These are phyloP conservation scores for Sisymbrium altissimum DNA, from an alignment of 345 rosid species.

Conservation along the genomic window DNA sequence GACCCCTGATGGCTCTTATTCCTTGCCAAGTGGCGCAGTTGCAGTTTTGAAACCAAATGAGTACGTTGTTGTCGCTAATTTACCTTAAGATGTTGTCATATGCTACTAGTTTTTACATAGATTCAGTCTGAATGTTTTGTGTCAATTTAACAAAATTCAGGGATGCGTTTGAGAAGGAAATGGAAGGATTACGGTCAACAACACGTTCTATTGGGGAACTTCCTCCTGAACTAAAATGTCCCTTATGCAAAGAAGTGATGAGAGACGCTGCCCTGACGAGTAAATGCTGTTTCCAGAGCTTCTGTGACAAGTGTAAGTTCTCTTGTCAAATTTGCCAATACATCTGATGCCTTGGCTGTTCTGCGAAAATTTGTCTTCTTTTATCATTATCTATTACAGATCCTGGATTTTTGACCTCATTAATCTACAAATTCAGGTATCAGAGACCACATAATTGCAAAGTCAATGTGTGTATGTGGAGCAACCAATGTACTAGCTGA, in stretches of 20 bases:
- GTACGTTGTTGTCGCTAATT: constrained; percentile 41
- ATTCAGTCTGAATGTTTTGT: neutral
- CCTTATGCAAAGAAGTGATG: constrained; percentile 90
- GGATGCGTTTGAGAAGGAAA: constrained; percentile 95
- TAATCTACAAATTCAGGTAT: constrained; percentile 55
- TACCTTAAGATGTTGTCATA: neutral
- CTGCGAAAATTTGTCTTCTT: neutral
- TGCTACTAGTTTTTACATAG: neutral
- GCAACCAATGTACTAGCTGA: constrained; percentile 79
- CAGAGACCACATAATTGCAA: constrained; percentile 72
- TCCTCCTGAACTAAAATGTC: constrained; percentile 95
- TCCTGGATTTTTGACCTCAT: neutral
- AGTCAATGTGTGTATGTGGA: constrained; percentile 78
- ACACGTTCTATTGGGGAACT: constrained; percentile 76
- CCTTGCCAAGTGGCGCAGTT: constrained; percentile 91
- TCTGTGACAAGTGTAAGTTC: constrained; percentile 78
- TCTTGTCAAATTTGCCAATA: neutral
- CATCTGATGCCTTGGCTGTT: neutral
- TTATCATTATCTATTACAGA: neutral
- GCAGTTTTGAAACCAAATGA: constrained; percentile 94
- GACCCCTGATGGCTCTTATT: constrained; percentile 86
- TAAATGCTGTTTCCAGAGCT: constrained; percentile 86
- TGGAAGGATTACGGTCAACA: constrained; percentile 87
- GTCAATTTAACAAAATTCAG: constrained; percentile 34
- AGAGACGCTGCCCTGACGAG: constrained; percentile 89